A percentile compares a stretch with the other conserved stretches of the same genome.
phyloP scores from a whole-genome alignment of 2,329 filamentous ascomycete species.

The Calonectria naviculata region DNA sequence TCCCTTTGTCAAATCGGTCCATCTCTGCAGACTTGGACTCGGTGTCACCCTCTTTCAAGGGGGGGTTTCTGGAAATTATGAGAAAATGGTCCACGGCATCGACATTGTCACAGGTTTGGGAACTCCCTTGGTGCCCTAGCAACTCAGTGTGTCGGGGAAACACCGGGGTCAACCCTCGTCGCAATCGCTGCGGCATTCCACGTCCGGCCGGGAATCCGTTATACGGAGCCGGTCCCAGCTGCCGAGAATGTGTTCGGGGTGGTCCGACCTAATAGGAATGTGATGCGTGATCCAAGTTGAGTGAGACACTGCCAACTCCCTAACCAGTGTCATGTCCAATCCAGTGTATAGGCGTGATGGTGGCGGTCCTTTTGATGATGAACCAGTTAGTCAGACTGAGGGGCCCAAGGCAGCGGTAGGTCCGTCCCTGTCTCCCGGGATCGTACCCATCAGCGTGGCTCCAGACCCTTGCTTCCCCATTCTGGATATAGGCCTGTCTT shows the following conservation, averaged over 20 bases:
- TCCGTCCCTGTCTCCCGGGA: constrained; percentile 36
- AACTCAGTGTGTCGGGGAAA: constrained; percentile 27
- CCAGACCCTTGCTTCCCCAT: constrained; percentile 28
- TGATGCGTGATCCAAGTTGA: constrained; percentile 26
- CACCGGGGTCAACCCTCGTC: constrained; percentile 19
- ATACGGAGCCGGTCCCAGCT: constrained; percentile 35
- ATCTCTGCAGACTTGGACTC: constrained; percentile 22
- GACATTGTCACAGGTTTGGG: constrained; percentile 26
- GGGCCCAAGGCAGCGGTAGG: constrained; percentile 14
- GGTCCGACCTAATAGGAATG: constrained; percentile 34
- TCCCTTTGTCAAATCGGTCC: constrained; percentile 12
- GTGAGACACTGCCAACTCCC: constrained; percentile 5
- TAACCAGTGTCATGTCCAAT: not conserved
- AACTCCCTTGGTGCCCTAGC: constrained; percentile 32
- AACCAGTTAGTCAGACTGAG: not conserved
- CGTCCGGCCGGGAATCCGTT: constrained; percentile 21
- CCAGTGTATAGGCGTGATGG: not conserved
- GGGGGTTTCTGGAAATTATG: constrained; percentile 9
- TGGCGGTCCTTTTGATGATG: not conserved
- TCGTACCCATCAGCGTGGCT: constrained; percentile 27
- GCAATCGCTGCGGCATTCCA: constrained; percentile 37
- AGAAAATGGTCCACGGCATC: constrained; percentile 18
- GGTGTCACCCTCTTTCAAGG: constrained; percentile 8
- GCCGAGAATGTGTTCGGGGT: constrained; percentile 38
- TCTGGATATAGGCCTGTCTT: constrained; percentile 27